phyloP scores from a whole-genome alignment of 176 grass and related monocot genomes.

The Areca catechu region DNA sequence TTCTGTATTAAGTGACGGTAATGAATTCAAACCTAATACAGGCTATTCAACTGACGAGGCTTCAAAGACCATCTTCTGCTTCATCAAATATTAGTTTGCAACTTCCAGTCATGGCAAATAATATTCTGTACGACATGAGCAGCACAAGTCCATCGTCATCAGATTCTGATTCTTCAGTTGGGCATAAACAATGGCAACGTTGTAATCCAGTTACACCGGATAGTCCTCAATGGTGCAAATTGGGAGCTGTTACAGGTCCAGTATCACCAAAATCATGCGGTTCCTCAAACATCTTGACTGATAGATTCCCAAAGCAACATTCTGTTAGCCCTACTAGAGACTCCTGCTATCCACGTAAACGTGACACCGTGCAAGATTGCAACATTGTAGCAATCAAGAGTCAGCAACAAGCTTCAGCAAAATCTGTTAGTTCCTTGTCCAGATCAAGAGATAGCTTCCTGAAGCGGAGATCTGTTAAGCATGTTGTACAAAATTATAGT shows the following conservation, averaged over 20 bases:
- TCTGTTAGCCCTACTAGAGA: no score
- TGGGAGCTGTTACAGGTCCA: no score
- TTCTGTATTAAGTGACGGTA: no score
- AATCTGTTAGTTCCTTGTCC: neutral
- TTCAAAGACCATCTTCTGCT: constrained; percentile 42
- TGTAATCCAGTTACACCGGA: constrained; percentile 12
- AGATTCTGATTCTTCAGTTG: constrained; percentile 58
- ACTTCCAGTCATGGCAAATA: constrained; percentile 65
- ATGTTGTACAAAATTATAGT: constrained; percentile 28
- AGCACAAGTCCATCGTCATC: constrained; percentile 66
- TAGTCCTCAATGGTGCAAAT: neutral
- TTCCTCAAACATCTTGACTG: no score
- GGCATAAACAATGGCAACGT: constrained; percentile 22
- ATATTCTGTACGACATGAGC: constrained; percentile 76
- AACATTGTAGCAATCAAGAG: neutral
- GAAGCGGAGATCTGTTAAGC: constrained; percentile 6
- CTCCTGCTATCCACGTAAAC: no score
- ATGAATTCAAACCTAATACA: neutral
- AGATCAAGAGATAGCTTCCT: neutral
- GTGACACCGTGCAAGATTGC: neutral
- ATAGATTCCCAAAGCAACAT: no score
- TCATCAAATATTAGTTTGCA: constrained; percentile 19
- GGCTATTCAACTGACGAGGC: constrained; percentile 68
- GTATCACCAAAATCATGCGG: no score
- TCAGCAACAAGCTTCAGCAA: neutral